Conservation (phyloP, 129 eudicot genomes). For the Solidago caesia region DNA sequence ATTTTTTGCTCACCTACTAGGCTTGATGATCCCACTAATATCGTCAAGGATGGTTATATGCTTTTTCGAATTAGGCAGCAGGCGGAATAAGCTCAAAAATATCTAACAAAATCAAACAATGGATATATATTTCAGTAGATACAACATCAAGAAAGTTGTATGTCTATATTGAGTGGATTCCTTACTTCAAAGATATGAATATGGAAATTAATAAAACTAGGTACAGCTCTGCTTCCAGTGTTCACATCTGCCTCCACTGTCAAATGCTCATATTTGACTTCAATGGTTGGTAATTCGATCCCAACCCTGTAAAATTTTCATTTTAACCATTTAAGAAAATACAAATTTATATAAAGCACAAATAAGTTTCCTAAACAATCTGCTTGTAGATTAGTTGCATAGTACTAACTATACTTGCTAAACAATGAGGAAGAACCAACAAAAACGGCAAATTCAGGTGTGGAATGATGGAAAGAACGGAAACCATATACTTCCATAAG, state of each 20-base stretch:
- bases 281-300: conserved; percentile 73
- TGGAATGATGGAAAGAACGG: too few species aligned
- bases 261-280: conserved; percentile 68
- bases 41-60: conserved; percentile 26
- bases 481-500: too few species aligned
- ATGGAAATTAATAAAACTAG: conserved; percentile 54
- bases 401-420: too few species aligned
- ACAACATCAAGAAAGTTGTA: background rate
- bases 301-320: conserved; percentile 57
- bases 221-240: conserved; percentile 75
- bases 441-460: too few species aligned
- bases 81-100: conserved; percentile 1
- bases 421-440: too few species aligned
- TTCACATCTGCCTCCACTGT: conserved; percentile 64
- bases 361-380: too few species aligned
- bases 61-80: conserved; percentile 4
- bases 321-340: background rate
- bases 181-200: conserved; percentile 50
- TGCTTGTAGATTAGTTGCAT: too few species aligned
- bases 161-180: background rate
- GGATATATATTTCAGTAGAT: background rate
- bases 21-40: conserved; percentile 7
- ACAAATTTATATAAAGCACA: too few species aligned
- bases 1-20: background rate
- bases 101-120: background rate